A percentile compares a stretch with the other conserved stretches of the same genome.
These are phyloP conservation scores for Nothophytophthora sp. DNA, from an alignment of 352 stramenopile species.

Conservation along the genomic window DNA sequence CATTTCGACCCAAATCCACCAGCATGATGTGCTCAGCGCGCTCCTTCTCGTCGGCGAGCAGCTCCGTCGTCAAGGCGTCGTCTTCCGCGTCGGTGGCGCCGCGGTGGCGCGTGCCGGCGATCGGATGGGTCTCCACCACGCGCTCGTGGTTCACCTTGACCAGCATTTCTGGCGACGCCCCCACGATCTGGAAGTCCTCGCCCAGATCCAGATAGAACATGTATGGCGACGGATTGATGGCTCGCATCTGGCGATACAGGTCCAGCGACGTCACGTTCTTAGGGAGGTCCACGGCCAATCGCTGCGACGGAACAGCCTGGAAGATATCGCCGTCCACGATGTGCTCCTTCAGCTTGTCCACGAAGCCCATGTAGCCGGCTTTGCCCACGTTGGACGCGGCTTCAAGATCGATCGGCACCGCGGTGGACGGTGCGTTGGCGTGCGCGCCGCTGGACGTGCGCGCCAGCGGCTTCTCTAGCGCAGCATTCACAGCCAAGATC, in stretches of 20 bases:
- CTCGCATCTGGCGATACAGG: conserved; percentile 88
- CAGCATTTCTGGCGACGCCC: conserved; percentile 88
- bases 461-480: conserved; percentile 61
- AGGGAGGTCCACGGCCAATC: conserved; percentile 68
- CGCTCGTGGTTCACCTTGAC: conserved; percentile 87
- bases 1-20: conserved; percentile 90
- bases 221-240: conserved; percentile 90
- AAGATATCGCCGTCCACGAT: conserved; percentile 92
- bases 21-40: conserved; percentile 93
- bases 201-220: conserved; percentile 90
- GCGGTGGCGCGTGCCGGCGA: conserved; percentile 87
- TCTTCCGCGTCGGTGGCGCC: conserved; percentile 88
- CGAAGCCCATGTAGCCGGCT: conserved; percentile 86
- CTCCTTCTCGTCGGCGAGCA: conserved; percentile 89
- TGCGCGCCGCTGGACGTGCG: conserved; percentile 61
- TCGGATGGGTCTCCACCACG: conserved; percentile 89
- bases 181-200: conserved; percentile 86
- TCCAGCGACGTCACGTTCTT: conserved; percentile 72
- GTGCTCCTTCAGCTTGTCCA: conserved; percentile 86
- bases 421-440: conserved; percentile 36
- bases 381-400: conserved; percentile 82
- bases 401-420: conserved; percentile 66
- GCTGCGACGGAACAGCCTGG: conserved; percentile 87
- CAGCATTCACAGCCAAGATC: conserved; percentile 63
- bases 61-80: conserved; percentile 68